These are phyloP conservation scores for Diutina sp. DNA, from an alignment of 1,139 yeast species.

Conservation along the genomic window DNA sequence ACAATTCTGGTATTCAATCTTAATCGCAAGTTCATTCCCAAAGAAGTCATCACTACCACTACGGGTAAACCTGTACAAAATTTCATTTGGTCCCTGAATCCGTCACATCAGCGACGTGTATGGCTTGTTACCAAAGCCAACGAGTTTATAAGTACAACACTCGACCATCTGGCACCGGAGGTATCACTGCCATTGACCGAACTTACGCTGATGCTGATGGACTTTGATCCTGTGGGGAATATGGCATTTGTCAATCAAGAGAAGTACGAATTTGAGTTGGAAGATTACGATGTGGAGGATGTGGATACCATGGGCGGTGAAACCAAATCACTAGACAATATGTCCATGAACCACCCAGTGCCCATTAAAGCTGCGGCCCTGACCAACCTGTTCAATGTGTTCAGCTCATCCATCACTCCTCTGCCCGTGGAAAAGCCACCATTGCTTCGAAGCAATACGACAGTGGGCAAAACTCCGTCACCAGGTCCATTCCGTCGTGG, in stretches of 20 bases:
- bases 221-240: conserved; percentile 37
- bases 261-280: conserved; percentile 25
- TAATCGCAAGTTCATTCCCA: conserved; percentile 64
- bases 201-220: conserved; percentile 30
- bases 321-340: not conserved
- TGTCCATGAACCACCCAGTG: not conserved
- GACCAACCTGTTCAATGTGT: not conserved
- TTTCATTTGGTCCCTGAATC: conserved; percentile 28
- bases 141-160: conserved; percentile 39
- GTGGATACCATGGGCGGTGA: conserved; percentile 3
- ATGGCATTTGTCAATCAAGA: conserved; percentile 43
- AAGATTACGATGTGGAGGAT: not conserved
- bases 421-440: not conserved
- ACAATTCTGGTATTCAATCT: conserved; percentile 64
- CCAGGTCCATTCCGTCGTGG: not conserved
- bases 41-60: conserved; percentile 45
- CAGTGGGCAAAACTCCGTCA: not conserved
- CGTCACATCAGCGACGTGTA: conserved; percentile 13
- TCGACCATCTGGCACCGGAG: conserved; percentile 16
- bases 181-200: conserved; percentile 21
- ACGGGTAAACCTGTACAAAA: conserved; percentile 33
- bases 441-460: not conserved
- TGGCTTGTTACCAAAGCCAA: conserved; percentile 37
- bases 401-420: not conserved
- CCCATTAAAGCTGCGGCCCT: not conserved